Conservation (phyloP, 345 rosid genomes). For the Populus ilicifolia region DNA sequence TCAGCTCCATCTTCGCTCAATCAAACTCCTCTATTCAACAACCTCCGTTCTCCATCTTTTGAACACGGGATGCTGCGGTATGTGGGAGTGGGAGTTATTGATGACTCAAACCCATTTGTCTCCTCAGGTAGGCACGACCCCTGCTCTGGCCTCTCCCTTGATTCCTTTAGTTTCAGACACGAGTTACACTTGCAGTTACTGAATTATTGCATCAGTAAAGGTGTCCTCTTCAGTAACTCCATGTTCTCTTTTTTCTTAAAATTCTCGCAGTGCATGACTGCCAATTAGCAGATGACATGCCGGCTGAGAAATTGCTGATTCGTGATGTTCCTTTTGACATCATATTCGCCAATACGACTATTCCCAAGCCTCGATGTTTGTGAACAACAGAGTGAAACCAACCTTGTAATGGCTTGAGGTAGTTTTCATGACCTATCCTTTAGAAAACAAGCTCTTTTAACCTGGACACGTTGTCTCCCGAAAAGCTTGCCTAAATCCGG, state of each 20-base stretch:
- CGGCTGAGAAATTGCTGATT: conserved; percentile 65
- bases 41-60: conserved; percentile 16
- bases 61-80: conserved; percentile 89
- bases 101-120: conserved; percentile 73
- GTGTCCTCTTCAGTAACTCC: not conserved
- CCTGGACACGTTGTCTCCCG: conserved; percentile 67
- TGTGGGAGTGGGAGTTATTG: conserved; percentile 68
- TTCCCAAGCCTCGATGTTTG: conserved; percentile 85
- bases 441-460: not conserved
- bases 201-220: not conserved
- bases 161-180: not conserved
- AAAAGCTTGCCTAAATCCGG: conserved; percentile 72
- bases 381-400: not conserved
- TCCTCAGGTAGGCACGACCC: conserved; percentile 47
- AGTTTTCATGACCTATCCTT: not conserved
- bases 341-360: conserved; percentile 56
- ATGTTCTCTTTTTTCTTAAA: not conserved
- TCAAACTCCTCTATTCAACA: conserved; percentile 9
- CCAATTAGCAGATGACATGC: conserved; percentile 80
- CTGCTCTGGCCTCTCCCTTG: not conserved
- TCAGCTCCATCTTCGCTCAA: conserved; percentile 30
- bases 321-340: conserved; percentile 93
- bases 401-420: not conserved
- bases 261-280: conserved; percentile 73
- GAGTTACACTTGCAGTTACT: not conserved